Evolutionary conservation across 306 rosid species (phyloP), one percentile per base, ranked within the genome.

Genomic region (Cucurbita moschata): DNA sequence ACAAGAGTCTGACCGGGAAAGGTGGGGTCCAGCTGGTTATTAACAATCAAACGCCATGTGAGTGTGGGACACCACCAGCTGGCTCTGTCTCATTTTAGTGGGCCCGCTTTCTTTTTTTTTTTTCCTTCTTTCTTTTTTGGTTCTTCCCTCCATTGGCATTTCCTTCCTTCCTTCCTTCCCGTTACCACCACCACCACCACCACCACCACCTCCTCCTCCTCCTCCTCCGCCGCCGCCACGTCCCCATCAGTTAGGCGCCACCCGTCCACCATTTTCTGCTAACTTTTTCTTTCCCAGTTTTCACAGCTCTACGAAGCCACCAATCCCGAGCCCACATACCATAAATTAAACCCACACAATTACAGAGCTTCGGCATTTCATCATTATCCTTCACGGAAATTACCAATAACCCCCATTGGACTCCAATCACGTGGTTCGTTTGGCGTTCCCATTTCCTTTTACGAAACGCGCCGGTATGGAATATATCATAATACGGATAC

Each of bases 51-150:
- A 66, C 64, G 72, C 80, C 90, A 86, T 84, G 90, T 86, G 90
- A 84, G 73, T 30, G 82, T 83, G 83, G 82, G 85, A 77, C 79
- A 74, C 83, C 86, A 78, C 88, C 85, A 80, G 87, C 90, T 86
- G 90, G 88, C 83, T 30, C 18, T 84, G 86, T 86, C 82, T 75
- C 55, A 75, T 74, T 79, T 61, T 43, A 80, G 71, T 78, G 84
- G 78, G 60, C 35, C 35, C 35, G 82, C 72, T 26, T 11, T 14
- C 46, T 38, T 3, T 21, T 21, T 1, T 26, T 26, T 26, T 26
- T 26, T 26, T 26, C 30, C 30, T 26, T 3, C 6, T 65, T 66
- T 67, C 77, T 58, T 59, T 21, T 9, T 64, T 15, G 23, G 12
- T 8, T 47, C 18, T 35, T 6, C 7, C 42, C 16, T 26, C 63